A percentile compares a stretch with the other conserved stretches of the same genome.
These are phyloP conservation scores for Candida dendrica DNA, from an alignment of 805 yeast genomes.

Conservation along the genomic window DNA sequence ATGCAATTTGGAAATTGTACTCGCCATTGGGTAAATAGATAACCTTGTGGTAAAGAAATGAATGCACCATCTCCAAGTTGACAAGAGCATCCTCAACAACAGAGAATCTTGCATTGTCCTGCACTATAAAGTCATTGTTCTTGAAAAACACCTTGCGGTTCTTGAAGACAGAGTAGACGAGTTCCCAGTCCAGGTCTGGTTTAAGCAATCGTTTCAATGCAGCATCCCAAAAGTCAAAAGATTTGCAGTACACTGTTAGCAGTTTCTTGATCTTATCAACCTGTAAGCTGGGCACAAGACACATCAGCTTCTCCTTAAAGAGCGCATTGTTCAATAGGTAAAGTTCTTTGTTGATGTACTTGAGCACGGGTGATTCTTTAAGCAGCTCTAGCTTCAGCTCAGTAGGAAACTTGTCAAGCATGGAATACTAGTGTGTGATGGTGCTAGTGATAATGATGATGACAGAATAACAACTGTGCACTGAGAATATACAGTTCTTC, in stretches of 20 bases:
- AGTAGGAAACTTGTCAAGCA: constrained; percentile 25
- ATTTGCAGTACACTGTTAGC: constrained; percentile 1
- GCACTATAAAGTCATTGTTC: constrained; percentile 28
- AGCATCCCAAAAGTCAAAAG: constrained; percentile 26
- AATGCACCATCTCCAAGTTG: constrained; percentile 4
- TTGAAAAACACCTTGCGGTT: constrained; percentile 50
- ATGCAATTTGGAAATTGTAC: constrained; percentile 14
- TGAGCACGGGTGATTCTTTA: constrained; percentile 25
- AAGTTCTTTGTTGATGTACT: constrained; percentile 34
- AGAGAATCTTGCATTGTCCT: constrained; percentile 4
- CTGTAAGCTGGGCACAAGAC: constrained; percentile 23
- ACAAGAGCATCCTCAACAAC: neutral
- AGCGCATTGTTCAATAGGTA: constrained; percentile 44
- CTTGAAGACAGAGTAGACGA: constrained; percentile 41
- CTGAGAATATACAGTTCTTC: no score
- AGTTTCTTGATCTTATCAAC: neutral
- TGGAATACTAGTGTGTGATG: no score
- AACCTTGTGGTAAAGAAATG: constrained; percentile 5
- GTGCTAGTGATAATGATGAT: no score
- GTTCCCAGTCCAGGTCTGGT: constrained; percentile 34
- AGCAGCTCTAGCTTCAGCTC: constrained; percentile 36
- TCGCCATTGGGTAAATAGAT: constrained; percentile 11
- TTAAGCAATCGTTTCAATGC: constrained; percentile 27
- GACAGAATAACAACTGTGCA: no score
- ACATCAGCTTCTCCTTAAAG: constrained; percentile 32